Evolutionary conservation across 2,329 filamentous ascomycete genomes (phyloP).

Genomic region (Hypocreales sp.): DNA sequence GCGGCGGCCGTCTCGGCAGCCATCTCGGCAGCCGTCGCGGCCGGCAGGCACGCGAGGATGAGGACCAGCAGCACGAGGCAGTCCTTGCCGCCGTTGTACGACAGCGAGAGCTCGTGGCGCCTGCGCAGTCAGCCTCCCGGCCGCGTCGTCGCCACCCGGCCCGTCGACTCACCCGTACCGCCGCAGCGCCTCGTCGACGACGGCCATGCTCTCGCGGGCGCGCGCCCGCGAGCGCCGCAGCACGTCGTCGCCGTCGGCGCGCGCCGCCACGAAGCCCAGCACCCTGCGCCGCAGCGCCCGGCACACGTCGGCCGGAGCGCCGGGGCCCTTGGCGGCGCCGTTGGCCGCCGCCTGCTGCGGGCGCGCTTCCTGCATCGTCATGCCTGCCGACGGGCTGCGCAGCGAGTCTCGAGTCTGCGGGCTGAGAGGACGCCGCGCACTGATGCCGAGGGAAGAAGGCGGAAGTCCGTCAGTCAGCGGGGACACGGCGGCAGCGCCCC

Average conservation of each 20-base stretch:
- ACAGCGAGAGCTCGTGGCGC: conserved; percentile 66
- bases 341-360: conserved; percentile 1
- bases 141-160: too few relatives aligned
- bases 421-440: too few relatives aligned
- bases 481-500: too few relatives aligned
- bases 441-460: too few relatives aligned
- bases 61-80: conserved; percentile 84
- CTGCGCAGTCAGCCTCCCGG: too few relatives aligned
- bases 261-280: conserved; percentile 47
- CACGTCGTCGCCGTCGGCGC: conserved; percentile 34
- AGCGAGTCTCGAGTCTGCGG: too few relatives aligned
- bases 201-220: conserved; percentile 53
- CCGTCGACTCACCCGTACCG: conserved; percentile 62
- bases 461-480: too few relatives aligned
- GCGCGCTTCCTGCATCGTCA: too few relatives aligned
- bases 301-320: conserved; percentile 25
- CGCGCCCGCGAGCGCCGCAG: conserved; percentile 57
- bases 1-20: too few relatives aligned
- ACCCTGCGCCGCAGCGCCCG: conserved; percentile 42
- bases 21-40: too few relatives aligned
- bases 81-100: conserved; percentile 97
- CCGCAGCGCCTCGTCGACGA: conserved; percentile 61
- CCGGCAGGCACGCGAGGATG: conserved; percentile 52
- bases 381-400: too few relatives aligned
- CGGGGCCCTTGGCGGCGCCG: conserved; percentile 3